Evolutionary conservation across 2,329 filamentous ascomycete species (phyloP), one percentile per base, ranked within the genome.

Genomic region (Colletotrichum neosansevieriae): DNA sequence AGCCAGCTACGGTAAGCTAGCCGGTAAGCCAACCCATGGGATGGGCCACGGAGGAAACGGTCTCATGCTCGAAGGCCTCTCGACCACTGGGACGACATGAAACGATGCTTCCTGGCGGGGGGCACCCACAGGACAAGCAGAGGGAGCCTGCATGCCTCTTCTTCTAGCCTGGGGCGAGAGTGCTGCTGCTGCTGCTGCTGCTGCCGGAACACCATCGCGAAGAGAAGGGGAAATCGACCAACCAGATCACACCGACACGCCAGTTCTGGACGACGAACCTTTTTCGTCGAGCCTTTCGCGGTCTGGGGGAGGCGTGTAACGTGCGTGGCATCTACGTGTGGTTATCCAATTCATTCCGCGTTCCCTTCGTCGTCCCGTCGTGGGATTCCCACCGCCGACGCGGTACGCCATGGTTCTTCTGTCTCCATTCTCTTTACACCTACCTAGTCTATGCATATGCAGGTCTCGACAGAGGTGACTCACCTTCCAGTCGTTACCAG

Each of bases 401-500:
- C 17, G 21, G 44, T 49, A 40, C 42, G 49, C 44, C 57, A 49
- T 10, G 57, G 34, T 21, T 34, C 50, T 45, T 17, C 34, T 15
- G 36, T 54, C 59, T 40, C 49, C 59, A 17, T 34, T 53, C 45
- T 56, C 62, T 38, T 29, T 62, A 53, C 7, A 57, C 50, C 59
- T 63, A 57, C 50, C 59, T 63, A 68, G 63, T 53, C 53, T 50
- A 40, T 50, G 58, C 63, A 68, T 67, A 70, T 70, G 58, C 67
- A 68, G 64, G 67, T 63, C 63, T 70, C 63, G 58, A 68, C 63
- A 70, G 67, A 65, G 63, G 71, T 74, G 73, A 74, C 69, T 74
- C 73, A 74, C 71, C 67, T 67, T 66, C 73, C 71, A 74, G 66
- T 74, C 71, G 70, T 69, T 73, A 47, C 47, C 65, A 65, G 32